A percentile compares a stretch with the other conserved stretches of the same genome.
Evolutionary conservation across 2,329 filamentous ascomycete genomes (phyloP).

Genomic region (Karstenula rhodostoma): DNA sequence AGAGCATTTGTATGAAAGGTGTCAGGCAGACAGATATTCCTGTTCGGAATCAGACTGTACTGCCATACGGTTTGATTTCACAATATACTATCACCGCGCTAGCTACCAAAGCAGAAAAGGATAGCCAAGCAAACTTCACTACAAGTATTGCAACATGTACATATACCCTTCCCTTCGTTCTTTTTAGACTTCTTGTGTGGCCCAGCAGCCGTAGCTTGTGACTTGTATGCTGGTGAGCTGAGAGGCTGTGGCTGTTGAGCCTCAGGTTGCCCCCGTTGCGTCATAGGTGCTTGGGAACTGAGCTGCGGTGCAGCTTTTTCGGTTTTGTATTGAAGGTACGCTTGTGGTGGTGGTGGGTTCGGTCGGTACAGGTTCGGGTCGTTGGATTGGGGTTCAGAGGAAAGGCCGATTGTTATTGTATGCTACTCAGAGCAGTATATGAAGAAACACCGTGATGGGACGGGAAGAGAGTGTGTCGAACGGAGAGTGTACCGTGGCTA

Average conservation of each 20-base stretch:
- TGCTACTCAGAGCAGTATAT: neutral
- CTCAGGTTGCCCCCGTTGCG: too few species aligned
- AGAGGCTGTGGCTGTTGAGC: neutral
- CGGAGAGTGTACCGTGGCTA: neutral
- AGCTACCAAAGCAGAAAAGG: neutral
- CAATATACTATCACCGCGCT: neutral
- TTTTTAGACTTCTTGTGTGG: neutral
- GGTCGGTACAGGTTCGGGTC: constrained; percentile 3
- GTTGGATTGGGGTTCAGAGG: neutral
- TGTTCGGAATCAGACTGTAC: neutral
- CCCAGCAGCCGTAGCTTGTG: neutral
- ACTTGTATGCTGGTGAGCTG: neutral
- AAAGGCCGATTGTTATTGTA: neutral
- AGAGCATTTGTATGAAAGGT: too few species aligned
- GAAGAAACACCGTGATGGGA: neutral
- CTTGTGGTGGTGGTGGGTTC: constrained; percentile 2
- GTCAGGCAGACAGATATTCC: neutral
- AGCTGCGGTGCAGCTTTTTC: neutral
- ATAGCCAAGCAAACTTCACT: neutral
- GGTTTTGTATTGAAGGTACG: neutral
- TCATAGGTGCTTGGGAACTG: neutral
- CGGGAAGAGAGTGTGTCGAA: neutral
- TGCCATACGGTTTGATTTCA: neutral
- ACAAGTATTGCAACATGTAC: neutral
- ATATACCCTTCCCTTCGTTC: neutral